A percentile compares a stretch with the other conserved stretches of the same genome.
These are phyloP conservation scores for Phytophthora pinifolia DNA, from an alignment of 352 stramenopile genomes.

Conservation along the genomic window DNA sequence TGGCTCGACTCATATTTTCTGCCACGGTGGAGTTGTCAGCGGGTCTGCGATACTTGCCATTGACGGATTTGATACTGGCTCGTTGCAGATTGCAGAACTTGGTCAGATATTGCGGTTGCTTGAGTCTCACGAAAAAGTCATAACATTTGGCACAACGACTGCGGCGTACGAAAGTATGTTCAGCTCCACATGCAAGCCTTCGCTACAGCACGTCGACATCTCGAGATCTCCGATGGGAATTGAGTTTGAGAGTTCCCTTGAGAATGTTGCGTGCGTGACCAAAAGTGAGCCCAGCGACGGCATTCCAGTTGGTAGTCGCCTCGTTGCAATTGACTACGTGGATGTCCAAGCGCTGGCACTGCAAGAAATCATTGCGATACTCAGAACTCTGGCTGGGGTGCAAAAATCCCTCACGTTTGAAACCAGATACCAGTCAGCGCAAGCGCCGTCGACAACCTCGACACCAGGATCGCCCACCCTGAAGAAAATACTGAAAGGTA, in stretches of 20 bases:
- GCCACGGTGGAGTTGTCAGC: slow-evolving; percentile 46
- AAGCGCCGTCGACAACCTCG: not conserved
- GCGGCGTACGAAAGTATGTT: slow-evolving; percentile 40
- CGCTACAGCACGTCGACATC: slow-evolving; percentile 21
- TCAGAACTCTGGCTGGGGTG: slow-evolving; percentile 31
- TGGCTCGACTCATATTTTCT: slow-evolving; percentile 39
- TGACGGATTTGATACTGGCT: slow-evolving; percentile 46
- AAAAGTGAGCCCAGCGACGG: slow-evolving; percentile 17
- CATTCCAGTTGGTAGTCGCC: slow-evolving; percentile 41
- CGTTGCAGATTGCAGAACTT: slow-evolving; percentile 37
- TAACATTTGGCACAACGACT: slow-evolving; percentile 55
- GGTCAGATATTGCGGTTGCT: slow-evolving; percentile 42
- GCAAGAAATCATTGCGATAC: slow-evolving; percentile 33
- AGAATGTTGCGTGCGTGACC: slow-evolving; percentile 11
- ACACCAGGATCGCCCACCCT: not conserved
- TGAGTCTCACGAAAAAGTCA: slow-evolving; percentile 44
- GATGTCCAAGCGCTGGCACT: slow-evolving; percentile 43
- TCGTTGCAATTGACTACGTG: slow-evolving; percentile 49
- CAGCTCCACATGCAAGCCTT: slow-evolving; percentile 10
- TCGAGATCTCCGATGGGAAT: slow-evolving; percentile 31
- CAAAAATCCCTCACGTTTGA: slow-evolving; percentile 45
- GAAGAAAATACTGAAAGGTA: slow-evolving; percentile 2
- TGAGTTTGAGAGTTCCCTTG: slow-evolving; percentile 31
- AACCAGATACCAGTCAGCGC: slow-evolving; percentile 5
- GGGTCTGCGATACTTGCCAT: slow-evolving; percentile 54